Base-by-base conservation (phyloP, 345 rosid genomes). In the Physaria fendleri region DNA sequence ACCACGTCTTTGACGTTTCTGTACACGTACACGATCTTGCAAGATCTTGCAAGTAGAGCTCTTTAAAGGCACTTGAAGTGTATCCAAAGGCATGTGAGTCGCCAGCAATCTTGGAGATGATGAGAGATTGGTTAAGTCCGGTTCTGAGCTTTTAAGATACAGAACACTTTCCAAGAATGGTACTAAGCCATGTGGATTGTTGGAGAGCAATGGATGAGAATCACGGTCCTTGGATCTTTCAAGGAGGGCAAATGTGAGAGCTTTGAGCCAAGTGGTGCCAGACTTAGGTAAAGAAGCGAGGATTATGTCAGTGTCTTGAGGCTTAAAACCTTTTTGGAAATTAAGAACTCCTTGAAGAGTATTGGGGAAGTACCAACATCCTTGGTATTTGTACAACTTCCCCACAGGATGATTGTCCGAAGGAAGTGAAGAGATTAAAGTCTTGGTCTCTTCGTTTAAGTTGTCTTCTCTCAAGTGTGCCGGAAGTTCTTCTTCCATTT, bases 351-450 rank as follows among this genome's bases (percentile, higher is more conserved):
- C 57, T 56, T 56, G 61, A 8, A 56, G 13, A 18, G 47, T 35
- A 11, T 9, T 39, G 14, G 2, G 0, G 8, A 11, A 1, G 43
- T 35, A 78, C 94, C 87, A 83, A 51, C 74, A 79, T 4, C 78
- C 77, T 59, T 81, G 81, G 54, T 77, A 81, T n/a, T 48, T 24
- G 15, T 74, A 79, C 21, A 81, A 38, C 58, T 59, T 66, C 2
- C 85, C 79, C 53, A 83, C 61, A 77, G 82, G 80, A 2, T 83
- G 80, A 55, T 59, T 74, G 29, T 78, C 79, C 15, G 30, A 33
- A 11, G 61, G 27, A 33, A 55, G 32, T 20, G 27, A 16, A 4
- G 45, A n/a, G 39, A 55, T 55, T 35, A 46, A 14, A 28, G 6
- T 28, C 8, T 6, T 7, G n/a, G n/a, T n/a, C n/a, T n/a, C n/a